Conservation (phyloP, 225 moss, liverwort and hornwort species). For the Straminergon stramineum region DNA sequence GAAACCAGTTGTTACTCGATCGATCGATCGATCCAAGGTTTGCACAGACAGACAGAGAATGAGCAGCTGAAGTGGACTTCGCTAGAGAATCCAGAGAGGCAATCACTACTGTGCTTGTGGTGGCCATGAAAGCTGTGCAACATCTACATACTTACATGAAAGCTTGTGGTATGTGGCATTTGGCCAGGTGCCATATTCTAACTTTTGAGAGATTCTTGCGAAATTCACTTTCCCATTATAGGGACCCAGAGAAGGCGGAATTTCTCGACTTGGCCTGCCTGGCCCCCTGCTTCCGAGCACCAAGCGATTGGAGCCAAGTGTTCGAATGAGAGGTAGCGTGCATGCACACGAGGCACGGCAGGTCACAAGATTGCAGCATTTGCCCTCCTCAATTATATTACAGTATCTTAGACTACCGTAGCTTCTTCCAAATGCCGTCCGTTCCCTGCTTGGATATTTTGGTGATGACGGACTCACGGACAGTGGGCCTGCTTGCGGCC, state of each 20-base stretch:
- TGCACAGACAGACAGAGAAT: not conserved
- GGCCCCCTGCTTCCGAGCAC: not conserved
- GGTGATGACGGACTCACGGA: not conserved
- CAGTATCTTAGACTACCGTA: no score
- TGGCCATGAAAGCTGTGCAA: not conserved
- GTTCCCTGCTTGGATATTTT: not conserved
- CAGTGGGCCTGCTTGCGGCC: not conserved
- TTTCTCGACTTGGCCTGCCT: not conserved
- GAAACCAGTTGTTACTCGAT: not conserved
- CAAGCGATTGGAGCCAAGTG: not conserved
- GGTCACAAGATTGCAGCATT: not conserved
- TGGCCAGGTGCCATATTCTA: no score
- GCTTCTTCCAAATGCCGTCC: not conserved
- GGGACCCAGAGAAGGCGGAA: not conserved
- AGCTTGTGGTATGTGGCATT: not conserved
- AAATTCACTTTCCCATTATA: not conserved
- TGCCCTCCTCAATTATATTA: not conserved
- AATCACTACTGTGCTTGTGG: not conserved
- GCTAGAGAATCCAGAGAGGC: not conserved
- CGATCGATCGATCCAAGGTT: not conserved
- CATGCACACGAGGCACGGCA: not conserved
- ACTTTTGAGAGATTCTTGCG: not conserved
- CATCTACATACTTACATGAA: not conserved
- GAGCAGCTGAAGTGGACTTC: not conserved
- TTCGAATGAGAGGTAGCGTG: not conserved